These are phyloP conservation scores for Pestalotiopsis sp. DNA, from an alignment of 2,329 filamentous ascomycete species.

Conservation along the genomic window DNA sequence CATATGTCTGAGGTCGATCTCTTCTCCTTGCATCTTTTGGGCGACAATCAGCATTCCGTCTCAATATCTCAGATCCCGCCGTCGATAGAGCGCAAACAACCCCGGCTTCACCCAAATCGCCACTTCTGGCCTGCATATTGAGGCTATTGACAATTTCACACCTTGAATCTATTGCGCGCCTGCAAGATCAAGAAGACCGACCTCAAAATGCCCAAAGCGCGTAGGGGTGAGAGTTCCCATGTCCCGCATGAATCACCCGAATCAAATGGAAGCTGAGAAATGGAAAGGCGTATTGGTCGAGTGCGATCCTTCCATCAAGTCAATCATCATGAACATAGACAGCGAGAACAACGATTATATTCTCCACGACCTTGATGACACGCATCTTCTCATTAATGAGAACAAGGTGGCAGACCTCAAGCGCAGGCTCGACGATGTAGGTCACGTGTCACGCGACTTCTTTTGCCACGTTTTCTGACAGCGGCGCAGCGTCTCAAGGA, in stretches of 20 bases:
- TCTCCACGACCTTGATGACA: slow-evolving; percentile 79
- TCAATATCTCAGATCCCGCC: neutral
- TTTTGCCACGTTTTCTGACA: slow-evolving; percentile 20
- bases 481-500: slow-evolving; percentile 49
- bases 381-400: slow-evolving; percentile 75
- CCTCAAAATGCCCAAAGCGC: slow-evolving; percentile 4
- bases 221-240: slow-evolving; percentile 2
- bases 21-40: neutral
- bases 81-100: neutral
- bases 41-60: neutral
- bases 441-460: slow-evolving; percentile 23
- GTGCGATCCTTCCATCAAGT: slow-evolving; percentile 86
- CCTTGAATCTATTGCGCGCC: neutral
- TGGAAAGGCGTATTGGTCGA: slow-evolving; percentile 71
- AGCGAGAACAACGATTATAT: slow-evolving; percentile 71
- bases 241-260: neutral
- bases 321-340: slow-evolving; percentile 80
- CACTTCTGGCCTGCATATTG: neutral
- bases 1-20: neutral
- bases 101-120: neutral
- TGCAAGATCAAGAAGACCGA: neutral
- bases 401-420: slow-evolving; percentile 72
- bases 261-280: slow-evolving; percentile 12
- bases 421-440: slow-evolving; percentile 67
- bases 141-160: neutral